Evolutionary conservation across 1,139 yeast species (phyloP), one percentile per base, ranked within the genome.

Genomic region (Pichia cactophila): DNA sequence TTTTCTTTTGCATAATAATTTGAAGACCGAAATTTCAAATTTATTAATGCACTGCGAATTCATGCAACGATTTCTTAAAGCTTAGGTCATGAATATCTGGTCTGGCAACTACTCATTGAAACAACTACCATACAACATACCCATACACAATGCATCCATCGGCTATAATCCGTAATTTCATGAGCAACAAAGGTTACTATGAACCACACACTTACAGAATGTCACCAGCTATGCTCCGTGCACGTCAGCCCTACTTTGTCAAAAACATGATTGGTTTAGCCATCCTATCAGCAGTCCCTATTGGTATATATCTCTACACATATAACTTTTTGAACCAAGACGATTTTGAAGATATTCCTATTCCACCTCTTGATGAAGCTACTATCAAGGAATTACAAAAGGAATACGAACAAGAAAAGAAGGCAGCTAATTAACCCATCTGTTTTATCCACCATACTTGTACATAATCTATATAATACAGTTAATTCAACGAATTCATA

Each of bases 211-310:
- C 95, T 26, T 84, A 81, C 69, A 86, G 86, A 64, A 89, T 89
- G 89, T 86, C 96, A 2, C 96, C 96, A 20, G 96, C 96, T 10
- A 82, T 90, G 73, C 73, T 87, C 60, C 74, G 97, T 58, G 96
- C 96, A 44, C 78, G 97, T 65, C 75, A 77, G 51, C 97, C 96
- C 41, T 90, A 78, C 64, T 85, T 89, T 69, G 78, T 81, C 76
- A 81, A 76, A 61, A 90, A 90, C 66, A 75, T 84, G 63, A 68
- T 78, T 23, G 78, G 82, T 0, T 78, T 90, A 49, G 72, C 73
- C 20, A 66, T 76, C 0, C 71, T 86, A 26, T 69, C 81, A 20
- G 76, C 83, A 16, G 69, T 87, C 46, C 83, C 94, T 5, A 70
- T 77, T 20, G 83, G 85, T 38, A 83, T 87, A 26, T 89, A 87